Evolutionary conservation across 441 rosid species (phyloP).

Genomic region (Jatropha podagrica): DNA sequence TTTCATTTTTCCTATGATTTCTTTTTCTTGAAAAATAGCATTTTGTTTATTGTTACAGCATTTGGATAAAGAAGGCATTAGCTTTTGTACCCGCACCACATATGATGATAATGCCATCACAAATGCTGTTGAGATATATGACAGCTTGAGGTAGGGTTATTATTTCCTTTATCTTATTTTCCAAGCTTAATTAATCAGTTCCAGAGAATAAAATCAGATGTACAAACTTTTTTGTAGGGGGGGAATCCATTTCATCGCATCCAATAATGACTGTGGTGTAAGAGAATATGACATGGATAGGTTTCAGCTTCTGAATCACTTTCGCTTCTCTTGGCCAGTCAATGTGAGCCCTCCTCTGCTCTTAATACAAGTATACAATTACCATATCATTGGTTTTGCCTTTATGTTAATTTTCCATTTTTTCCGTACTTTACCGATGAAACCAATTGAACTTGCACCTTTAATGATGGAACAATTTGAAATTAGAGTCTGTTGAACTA

Average conservation of each 20-base stretch:
- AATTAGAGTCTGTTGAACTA: background rate
- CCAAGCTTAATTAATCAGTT: background rate
- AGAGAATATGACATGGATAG: constrained; percentile 90
- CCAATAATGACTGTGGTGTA: constrained; percentile 85
- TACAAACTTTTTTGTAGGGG: constrained; percentile 44
- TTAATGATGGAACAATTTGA: background rate
- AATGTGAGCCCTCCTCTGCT: constrained; percentile 50
- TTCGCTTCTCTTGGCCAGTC: constrained; percentile 83
- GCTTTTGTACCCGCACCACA: constrained; percentile 82
- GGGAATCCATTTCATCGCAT: constrained; percentile 75
- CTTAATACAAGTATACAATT: background rate
- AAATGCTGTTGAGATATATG: constrained; percentile 86
- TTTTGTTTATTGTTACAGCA: constrained; percentile 42
- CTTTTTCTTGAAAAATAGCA: background rate
- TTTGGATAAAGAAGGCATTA: constrained; percentile 73
- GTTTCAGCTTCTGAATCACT: constrained; percentile 66
- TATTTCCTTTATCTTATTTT: constrained; percentile 7
- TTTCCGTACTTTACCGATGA: background rate
- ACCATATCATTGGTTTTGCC: background rate
- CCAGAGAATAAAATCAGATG: background rate
- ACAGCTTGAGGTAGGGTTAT: constrained; percentile 49
- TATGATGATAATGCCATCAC: constrained; percentile 85
- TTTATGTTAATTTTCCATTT: background rate
- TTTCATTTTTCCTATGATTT: background rate
- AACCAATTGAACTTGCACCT: background rate